A percentile compares a stretch with the other conserved stretches of the same genome.
phyloP scores from a whole-genome alignment of 2,329 filamentous ascomycete genomes.

The Dactylonectria estremocensis region DNA sequence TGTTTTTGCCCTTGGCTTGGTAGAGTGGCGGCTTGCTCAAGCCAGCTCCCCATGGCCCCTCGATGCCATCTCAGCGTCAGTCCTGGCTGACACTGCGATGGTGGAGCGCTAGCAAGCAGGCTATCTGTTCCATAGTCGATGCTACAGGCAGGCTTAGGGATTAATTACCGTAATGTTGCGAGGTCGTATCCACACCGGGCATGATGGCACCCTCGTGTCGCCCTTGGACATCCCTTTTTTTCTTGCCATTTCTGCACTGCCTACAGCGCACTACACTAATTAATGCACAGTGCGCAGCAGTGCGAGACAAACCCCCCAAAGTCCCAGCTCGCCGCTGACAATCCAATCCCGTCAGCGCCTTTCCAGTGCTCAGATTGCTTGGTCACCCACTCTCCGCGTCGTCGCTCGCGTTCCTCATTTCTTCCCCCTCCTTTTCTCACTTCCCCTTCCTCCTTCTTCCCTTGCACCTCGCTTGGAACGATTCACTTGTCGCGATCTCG shows the following conservation, averaged over 20 bases:
- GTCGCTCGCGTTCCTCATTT: slow-evolving; percentile 6
- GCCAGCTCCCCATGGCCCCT: background rate
- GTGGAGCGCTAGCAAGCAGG: background rate
- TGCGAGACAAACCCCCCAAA: slow-evolving; percentile 14
- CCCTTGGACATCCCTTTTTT: slow-evolving; percentile 5
- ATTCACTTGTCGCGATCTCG: slow-evolving; percentile 20
- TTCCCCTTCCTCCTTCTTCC: slow-evolving; percentile 11
- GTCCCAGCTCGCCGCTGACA: slow-evolving; percentile 25
- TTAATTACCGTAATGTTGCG: background rate
- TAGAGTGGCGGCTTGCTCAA: background rate
- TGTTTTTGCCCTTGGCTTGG: background rate
- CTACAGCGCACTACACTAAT: background rate
- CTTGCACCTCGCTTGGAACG: slow-evolving; percentile 20
- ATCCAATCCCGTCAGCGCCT: slow-evolving; percentile 15
- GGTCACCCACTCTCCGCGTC: slow-evolving; percentile 12
- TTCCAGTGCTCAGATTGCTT: slow-evolving; percentile 23
- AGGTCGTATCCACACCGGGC: background rate
- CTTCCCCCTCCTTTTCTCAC: slow-evolving; percentile 11
- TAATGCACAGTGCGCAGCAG: slow-evolving; percentile 13
- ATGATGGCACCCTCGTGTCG: background rate
- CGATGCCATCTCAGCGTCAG: too few species aligned
- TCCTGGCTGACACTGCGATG: too few species aligned
- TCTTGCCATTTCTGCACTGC: background rate
- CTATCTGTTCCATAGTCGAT: background rate
- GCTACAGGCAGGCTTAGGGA: background rate